Percentiles rank a stretch among this genome's conserved stretches.
Evolutionary conservation across 257 asterid genomes (phyloP).

Genomic region (Jacaranda copaia): DNA sequence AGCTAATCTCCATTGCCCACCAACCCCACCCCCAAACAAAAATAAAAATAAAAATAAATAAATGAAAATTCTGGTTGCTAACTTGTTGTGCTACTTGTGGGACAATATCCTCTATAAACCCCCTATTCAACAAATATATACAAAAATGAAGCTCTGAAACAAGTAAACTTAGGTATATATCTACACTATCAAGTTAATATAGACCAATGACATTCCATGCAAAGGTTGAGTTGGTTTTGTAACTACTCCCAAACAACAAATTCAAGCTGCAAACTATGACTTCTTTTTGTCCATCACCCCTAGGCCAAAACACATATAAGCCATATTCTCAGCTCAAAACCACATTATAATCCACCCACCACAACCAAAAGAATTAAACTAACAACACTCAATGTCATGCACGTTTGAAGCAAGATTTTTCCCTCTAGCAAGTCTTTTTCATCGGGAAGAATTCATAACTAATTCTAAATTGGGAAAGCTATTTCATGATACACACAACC

Average conservation of each 20-base stretch:
- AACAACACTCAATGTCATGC: background rate
- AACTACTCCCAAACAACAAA: background rate
- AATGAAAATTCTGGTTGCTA: background rate
- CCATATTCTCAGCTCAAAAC: constrained; percentile 5
- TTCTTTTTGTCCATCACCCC: background rate
- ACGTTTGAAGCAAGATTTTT: background rate
- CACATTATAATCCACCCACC: background rate
- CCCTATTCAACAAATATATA: background rate
- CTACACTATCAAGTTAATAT: background rate
- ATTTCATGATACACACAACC: background rate
- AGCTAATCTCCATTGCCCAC: background rate
- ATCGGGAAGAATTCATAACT: background rate
- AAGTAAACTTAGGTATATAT: background rate
- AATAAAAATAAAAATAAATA: background rate
- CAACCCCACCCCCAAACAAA: background rate
- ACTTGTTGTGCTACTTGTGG: background rate
- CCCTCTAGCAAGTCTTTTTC: background rate
- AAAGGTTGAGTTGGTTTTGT: background rate
- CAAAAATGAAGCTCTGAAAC: constrained; percentile 18
- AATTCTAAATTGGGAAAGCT: background rate
- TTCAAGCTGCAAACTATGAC: background rate
- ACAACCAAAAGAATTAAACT: background rate
- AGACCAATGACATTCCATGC: background rate
- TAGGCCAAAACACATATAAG: too few species aligned
- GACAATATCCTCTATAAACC: background rate